phyloP scores from a whole-genome alignment of 1,139 yeast genomes.

The Groenewaldozyma sp. region DNA sequence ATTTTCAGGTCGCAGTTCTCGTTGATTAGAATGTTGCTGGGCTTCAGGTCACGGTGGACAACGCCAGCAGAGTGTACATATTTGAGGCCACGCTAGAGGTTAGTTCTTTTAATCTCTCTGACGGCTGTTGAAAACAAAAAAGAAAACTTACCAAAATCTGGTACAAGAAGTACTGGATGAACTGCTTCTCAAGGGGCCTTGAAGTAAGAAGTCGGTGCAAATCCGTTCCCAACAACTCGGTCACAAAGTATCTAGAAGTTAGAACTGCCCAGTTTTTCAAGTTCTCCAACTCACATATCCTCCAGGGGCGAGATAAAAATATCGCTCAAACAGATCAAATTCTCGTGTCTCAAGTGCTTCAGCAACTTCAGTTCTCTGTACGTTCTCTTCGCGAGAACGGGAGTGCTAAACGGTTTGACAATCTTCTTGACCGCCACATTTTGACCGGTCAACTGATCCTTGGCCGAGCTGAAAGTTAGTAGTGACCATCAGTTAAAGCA shows the following conservation, averaged over 20 bases:
- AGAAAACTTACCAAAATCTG: conserved; percentile 64
- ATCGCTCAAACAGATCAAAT: conserved; percentile 85
- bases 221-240: conserved; percentile 95
- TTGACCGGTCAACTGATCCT: conserved; percentile 82
- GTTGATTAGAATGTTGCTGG: conserved; percentile 83
- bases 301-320: conserved; percentile 91
- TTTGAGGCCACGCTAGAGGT: conserved; percentile 83
- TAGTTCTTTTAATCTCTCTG: too few species aligned
- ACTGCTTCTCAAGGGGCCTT: conserved; percentile 90
- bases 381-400: conserved; percentile 91
- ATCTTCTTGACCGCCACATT: conserved; percentile 96
- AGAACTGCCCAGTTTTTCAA: conserved; percentile 3
- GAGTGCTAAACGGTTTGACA: conserved; percentile 94
- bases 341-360: conserved; percentile 91
- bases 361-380: conserved; percentile 89
- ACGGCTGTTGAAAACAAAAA: background rate
- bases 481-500: too few species aligned
- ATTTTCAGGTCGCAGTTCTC: conserved; percentile 95
- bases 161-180: conserved; percentile 90
- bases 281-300: conserved; percentile 56
- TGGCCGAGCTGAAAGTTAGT: conserved; percentile 51
- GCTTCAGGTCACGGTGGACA: conserved; percentile 89
- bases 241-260: conserved; percentile 60
- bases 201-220: conserved; percentile 83
- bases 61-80: conserved; percentile 97